A percentile compares a stretch with the other conserved stretches of the same genome.
Conservation (phyloP, 2,329 filamentous ascomycete species). For the Diaporthe nobilis region DNA sequence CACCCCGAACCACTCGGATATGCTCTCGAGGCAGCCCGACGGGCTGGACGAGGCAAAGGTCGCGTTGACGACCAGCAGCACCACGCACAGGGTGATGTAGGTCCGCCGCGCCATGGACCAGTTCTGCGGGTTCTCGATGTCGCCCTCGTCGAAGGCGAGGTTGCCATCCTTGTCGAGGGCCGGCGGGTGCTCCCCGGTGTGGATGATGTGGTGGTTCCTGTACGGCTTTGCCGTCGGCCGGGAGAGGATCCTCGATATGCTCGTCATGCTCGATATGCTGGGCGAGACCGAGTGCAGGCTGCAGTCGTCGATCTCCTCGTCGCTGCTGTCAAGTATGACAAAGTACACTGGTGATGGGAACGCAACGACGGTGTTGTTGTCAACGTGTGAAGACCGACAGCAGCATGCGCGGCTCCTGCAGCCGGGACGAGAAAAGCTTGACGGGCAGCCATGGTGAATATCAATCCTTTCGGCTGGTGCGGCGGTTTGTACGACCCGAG, state of each 20-base stretch:
- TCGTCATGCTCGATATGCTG: slow-evolving; percentile 57
- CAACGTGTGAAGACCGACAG: background rate
- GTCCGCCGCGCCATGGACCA: slow-evolving; percentile 59
- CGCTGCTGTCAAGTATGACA: background rate
- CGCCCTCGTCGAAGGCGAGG: slow-evolving; percentile 64
- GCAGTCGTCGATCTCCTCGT: background rate
- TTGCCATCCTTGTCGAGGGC: slow-evolving; percentile 64
- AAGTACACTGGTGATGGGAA: background rate
- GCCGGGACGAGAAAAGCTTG: background rate
- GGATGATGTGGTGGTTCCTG: slow-evolving; percentile 55
- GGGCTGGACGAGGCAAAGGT: slow-evolving; percentile 65
- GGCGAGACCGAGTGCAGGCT: background rate
- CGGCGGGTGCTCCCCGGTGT: slow-evolving; percentile 50
- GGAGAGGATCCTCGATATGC: slow-evolving; percentile 62
- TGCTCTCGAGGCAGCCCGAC: slow-evolving; percentile 55
- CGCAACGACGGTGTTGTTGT: background rate
- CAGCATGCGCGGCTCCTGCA: background rate
- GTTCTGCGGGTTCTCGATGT: slow-evolving; percentile 66
- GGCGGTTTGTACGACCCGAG: background rate
- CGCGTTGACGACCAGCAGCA: slow-evolving; percentile 67
- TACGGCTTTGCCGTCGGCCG: slow-evolving; percentile 67
- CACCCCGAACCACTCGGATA: slow-evolving; percentile 61
- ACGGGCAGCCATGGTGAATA: background rate
- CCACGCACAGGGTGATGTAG: slow-evolving; percentile 57
- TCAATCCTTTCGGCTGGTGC: background rate